A percentile compares a stretch with the other conserved stretches of the same genome.
phyloP scores from a whole-genome alignment of 345 rosid species.

The Syzygium aqueum region DNA sequence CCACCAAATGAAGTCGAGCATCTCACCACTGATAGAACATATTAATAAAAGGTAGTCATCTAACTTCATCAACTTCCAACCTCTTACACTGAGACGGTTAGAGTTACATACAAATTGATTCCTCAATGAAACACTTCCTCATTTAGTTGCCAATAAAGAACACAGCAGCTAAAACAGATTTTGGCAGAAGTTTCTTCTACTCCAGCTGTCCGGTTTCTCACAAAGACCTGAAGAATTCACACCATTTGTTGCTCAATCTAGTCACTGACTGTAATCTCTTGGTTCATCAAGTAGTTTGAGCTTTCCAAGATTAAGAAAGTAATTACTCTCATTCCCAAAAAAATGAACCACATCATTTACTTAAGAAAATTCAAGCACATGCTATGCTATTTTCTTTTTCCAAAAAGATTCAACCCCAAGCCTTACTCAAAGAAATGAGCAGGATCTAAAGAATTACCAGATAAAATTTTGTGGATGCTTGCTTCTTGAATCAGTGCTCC shows the following conservation, averaged over 20 bases:
- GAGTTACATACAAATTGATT: background rate
- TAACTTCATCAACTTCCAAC: background rate
- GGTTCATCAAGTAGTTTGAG: background rate
- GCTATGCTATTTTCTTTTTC: background rate
- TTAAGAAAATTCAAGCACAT: background rate
- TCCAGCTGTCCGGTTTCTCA: background rate
- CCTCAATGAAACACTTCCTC: background rate
- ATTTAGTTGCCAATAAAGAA: background rate
- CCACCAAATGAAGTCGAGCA: background rate
- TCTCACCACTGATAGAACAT: background rate
- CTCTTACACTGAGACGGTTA: background rate
- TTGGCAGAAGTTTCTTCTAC: background rate
- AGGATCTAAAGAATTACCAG: conserved; percentile 25
- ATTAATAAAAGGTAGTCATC: background rate
- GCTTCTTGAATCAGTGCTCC: conserved; percentile 5
- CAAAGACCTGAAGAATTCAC: background rate
- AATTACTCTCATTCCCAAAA: background rate
- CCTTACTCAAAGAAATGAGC: background rate
- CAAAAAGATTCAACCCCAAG: background rate
- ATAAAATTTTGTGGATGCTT: conserved; percentile 2
- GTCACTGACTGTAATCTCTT: background rate
- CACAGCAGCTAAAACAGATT: background rate
- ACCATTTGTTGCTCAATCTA: background rate
- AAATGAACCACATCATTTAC: background rate
- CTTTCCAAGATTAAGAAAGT: background rate